Evolutionary conservation across 164 flowering plant species (phyloP).

Genomic region (Brasenia schreberi): DNA sequence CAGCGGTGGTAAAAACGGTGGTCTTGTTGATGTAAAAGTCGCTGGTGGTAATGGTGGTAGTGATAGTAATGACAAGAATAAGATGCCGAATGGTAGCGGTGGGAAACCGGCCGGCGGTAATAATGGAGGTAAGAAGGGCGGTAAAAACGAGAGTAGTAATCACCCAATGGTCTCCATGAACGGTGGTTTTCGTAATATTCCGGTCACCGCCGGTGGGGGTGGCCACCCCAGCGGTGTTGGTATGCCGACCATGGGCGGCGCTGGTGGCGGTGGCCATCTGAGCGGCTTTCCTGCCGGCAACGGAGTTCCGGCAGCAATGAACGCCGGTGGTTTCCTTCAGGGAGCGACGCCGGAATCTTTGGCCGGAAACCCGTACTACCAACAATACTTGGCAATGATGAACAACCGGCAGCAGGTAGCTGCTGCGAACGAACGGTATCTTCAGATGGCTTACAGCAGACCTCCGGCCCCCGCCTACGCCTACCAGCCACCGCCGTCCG

Average conservation of each 20-base stretch:
- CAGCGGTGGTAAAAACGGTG: slow-evolving; percentile 3
- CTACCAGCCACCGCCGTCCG: slow-evolving; percentile 37
- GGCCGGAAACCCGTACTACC: slow-evolving; percentile 52
- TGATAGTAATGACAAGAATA: slow-evolving; percentile 15
- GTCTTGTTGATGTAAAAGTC: slow-evolving; percentile 16
- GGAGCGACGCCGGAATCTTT: slow-evolving; percentile 43
- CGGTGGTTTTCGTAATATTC: slow-evolving; percentile 25
- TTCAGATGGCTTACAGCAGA: slow-evolving; percentile 82
- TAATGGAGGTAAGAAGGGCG: slow-evolving; percentile 31
- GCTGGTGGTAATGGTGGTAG: slow-evolving; percentile 23
- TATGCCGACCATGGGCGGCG: neutral
- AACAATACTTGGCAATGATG: slow-evolving; percentile 44
- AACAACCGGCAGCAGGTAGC: slow-evolving; percentile 80
- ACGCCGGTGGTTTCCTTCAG: slow-evolving; percentile 32
- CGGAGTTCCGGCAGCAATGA: slow-evolving; percentile 53
- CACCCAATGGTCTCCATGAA: slow-evolving; percentile 6
- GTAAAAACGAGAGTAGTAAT: slow-evolving; percentile 14
- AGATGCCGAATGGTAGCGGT: slow-evolving; percentile 12
- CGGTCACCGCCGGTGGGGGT: slow-evolving; percentile 15
- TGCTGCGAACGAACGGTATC: slow-evolving; percentile 55
- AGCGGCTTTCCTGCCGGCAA: slow-evolving; percentile 43
- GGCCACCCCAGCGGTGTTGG: slow-evolving; percentile 13
- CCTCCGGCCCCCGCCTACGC: slow-evolving; percentile 60
- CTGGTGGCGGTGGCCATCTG: neutral
- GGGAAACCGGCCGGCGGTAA: slow-evolving; percentile 11